Percentiles rank a stretch among this genome's conserved stretches.
These are phyloP conservation scores for Blastobotrys serpentis DNA, from an alignment of 1,139 yeast species.

Conservation along the genomic window DNA sequence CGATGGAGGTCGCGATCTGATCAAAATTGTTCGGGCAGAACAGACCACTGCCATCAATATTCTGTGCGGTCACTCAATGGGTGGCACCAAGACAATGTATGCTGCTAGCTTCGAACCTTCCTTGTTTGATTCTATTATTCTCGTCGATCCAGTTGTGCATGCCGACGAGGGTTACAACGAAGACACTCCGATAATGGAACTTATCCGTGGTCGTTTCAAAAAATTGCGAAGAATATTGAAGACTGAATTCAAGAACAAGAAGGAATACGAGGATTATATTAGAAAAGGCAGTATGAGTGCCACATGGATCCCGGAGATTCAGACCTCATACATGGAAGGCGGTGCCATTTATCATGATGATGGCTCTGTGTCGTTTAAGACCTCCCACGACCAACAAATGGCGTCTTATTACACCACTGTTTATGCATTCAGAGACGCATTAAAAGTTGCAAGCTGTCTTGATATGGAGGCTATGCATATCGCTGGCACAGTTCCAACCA, in stretches of 20 bases:
- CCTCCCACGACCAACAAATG: conserved; percentile 47
- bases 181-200: neutral
- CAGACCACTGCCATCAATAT: conserved; percentile 43
- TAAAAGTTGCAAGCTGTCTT: conserved; percentile 36
- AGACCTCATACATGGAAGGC: conserved; percentile 47
- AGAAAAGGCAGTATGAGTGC: conserved; percentile 47
- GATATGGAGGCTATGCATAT: conserved; percentile 51
- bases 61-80: conserved; percentile 72
- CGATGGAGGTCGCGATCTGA: conserved; percentile 63
- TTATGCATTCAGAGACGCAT: conserved; percentile 29
- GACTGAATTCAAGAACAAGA: conserved; percentile 36
- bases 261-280: conserved; percentile 49
- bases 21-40: conserved; percentile 50
- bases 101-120: conserved; percentile 54
- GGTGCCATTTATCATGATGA: conserved; percentile 30
- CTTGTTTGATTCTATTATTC: conserved; percentile 54
- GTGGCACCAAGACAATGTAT: conserved; percentile 56
- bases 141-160: conserved; percentile 62
- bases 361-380: conserved; percentile 45
- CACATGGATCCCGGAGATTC: conserved; percentile 48
- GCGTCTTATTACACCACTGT: conserved; percentile 48
- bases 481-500: conserved; percentile 49
- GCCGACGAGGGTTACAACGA: conserved; percentile 8
- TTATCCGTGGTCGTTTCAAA: conserved; percentile 12
- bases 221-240: conserved; percentile 27